Evolutionary conservation across 1,139 yeast genomes (phyloP).

Genomic region (Kurtzmaniella quercitrusa): DNA sequence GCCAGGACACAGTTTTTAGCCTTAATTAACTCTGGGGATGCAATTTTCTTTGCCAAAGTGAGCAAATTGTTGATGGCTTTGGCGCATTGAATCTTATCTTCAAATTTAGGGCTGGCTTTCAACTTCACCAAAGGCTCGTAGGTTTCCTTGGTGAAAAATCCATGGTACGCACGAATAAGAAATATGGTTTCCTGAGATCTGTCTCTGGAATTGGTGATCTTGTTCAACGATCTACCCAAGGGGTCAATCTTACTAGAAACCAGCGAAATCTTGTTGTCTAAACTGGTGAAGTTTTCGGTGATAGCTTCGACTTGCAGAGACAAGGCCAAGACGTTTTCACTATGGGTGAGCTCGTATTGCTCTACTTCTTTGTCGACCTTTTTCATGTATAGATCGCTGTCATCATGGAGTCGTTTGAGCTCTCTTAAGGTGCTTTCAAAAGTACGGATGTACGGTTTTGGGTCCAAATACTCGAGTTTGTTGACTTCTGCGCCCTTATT

Average conservation of each 20-base stretch:
- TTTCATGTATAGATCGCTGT: constrained; percentile 46
- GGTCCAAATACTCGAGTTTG: constrained; percentile 62
- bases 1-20: constrained; percentile 47
- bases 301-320: constrained; percentile 45
- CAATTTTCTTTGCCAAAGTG: constrained; percentile 57
- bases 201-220: constrained; percentile 73
- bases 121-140: constrained; percentile 61
- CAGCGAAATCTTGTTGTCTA: constrained; percentile 58
- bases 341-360: constrained; percentile 62
- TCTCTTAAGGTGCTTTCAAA: constrained; percentile 83
- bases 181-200: constrained; percentile 71
- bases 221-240: constrained; percentile 67
- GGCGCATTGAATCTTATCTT: constrained; percentile 64
- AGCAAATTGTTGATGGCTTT: constrained; percentile 63
- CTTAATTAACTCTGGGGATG: constrained; percentile 45
- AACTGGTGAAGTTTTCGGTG: constrained; percentile 44
- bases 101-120: constrained; percentile 36
- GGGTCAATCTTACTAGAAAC: constrained; percentile 68
- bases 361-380: constrained; percentile 54
- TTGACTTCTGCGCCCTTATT: constrained; percentile 53
- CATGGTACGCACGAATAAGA: constrained; percentile 72
- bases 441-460: constrained; percentile 91
- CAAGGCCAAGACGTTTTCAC: constrained; percentile 58
- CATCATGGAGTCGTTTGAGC: constrained; percentile 53
- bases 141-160: constrained; percentile 58